A percentile compares a stretch with the other conserved stretches of the same genome.
phyloP scores from a whole-genome alignment of 495 filamentous ascomycete genomes.

The Aspergillus affinis region DNA sequence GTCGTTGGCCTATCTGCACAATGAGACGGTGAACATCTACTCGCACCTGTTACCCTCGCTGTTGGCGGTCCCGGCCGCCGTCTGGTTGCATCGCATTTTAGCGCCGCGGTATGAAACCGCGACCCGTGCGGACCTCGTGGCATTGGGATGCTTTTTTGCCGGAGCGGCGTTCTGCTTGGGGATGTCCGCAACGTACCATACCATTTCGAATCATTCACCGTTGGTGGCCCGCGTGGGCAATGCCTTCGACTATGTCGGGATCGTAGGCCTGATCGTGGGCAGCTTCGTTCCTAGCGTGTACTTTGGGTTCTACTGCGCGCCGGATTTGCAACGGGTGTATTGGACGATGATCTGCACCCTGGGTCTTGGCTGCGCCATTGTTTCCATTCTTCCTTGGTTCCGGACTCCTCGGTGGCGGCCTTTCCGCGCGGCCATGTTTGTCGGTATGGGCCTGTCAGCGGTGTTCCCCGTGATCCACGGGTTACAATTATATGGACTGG shows the following conservation, averaged over 20 bases:
- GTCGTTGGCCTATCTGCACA: conserved; percentile 76
- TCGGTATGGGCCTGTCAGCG: conserved; percentile 81
- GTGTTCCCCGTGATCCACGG: conserved; percentile 80
- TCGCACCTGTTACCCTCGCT: conserved; percentile 66
- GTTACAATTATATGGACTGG: conserved; percentile 57
- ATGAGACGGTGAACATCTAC: conserved; percentile 95
- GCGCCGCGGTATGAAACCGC: conserved; percentile 68
- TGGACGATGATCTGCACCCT: conserved; percentile 78
- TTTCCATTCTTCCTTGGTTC: conserved; percentile 77
- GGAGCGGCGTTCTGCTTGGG: conserved; percentile 76
- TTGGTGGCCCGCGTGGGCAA: conserved; percentile 61
- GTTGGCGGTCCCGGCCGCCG: conserved; percentile 38
- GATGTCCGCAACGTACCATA: conserved; percentile 81
- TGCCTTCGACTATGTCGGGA: conserved; percentile 86
- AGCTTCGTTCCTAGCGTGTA: conserved; percentile 83
- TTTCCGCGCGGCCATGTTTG: conserved; percentile 89
- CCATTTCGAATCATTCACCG: conserved; percentile 66
- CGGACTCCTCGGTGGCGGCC: conserved; percentile 79
- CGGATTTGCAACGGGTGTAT: conserved; percentile 62
- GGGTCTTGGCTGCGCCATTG: conserved; percentile 69
- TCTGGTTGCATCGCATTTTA: conserved; percentile 49
- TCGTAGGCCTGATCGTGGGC: conserved; percentile 84
- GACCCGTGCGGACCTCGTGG: conserved; percentile 61
- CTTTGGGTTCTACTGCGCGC: conserved; percentile 77
- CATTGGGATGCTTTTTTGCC: conserved; percentile 75